Evolutionary conservation across 2,329 filamentous ascomycete species (phyloP).

Genomic region (Teratosphaeria zuluensis): DNA sequence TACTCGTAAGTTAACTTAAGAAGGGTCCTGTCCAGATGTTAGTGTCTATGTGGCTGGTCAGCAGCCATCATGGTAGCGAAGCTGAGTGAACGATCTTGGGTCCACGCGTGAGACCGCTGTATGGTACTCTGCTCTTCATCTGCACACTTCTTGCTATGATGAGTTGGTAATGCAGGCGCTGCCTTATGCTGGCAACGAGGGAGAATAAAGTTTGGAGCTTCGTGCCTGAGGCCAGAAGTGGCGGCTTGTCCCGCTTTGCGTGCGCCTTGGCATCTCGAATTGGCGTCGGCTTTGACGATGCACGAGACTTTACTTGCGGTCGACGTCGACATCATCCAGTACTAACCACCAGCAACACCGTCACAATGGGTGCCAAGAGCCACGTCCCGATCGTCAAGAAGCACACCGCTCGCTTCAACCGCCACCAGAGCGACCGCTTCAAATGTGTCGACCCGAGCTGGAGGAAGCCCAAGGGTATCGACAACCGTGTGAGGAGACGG

Average conservation of each 20-base stretch:
- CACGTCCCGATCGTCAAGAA: conserved; percentile 99
- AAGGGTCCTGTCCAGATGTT: too few relatives aligned
- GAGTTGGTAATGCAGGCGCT: neutral
- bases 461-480: conserved; percentile 99
- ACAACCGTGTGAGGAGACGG: conserved; percentile 92
- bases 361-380: conserved; percentile 70
- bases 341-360: conserved; percentile 17
- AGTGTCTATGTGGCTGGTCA: too few relatives aligned
- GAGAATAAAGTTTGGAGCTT: neutral
- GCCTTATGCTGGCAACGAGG: neutral
- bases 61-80: too few relatives aligned
- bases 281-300: neutral
- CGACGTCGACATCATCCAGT: neutral
- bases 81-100: too few relatives aligned
- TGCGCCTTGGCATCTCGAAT: neutral
- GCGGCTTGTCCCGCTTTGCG: neutral
- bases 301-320: neutral
- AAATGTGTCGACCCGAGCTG: conserved; percentile 83
- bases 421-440: conserved; percentile 97
- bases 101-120: too few relatives aligned
- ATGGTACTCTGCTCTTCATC: too few relatives aligned
- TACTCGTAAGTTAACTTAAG: too few relatives aligned
- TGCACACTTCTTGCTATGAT: too few relatives aligned
- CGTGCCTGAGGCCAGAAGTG: neutral
- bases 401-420: conserved; percentile 94